Evolutionary conservation across 139 green algal species (phyloP), one percentile per base, ranked within the genome.

Genomic region (Penium margaritaceum): DNA sequence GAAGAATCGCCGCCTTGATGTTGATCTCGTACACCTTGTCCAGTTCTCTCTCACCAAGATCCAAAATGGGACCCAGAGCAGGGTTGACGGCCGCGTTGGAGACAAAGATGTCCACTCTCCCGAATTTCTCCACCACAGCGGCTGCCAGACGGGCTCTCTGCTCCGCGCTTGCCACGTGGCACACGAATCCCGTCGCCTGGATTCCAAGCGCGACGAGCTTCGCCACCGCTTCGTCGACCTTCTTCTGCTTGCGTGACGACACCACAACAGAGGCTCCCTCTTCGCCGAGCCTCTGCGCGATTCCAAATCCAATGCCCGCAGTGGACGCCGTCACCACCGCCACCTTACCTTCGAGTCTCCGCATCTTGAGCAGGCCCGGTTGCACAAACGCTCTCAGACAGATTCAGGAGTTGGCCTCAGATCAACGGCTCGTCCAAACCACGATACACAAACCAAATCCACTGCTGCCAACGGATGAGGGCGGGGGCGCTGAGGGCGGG

Each of bases 21-120:
- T 97, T 97, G 81, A 95, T 88, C 44, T 96, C 87, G 35, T 95
- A 70, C 12, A 96, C 89, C 83, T 96, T 96, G 75, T 96, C 90
- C n/a, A 96, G 87, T 15, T 89, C 87, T 0, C 78, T 66, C 53
- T 84, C 84, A 17, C 83, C 65, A 3, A 88, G 92, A 2, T 90
- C 81, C 33, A 91, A 63, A 34, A 97, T 88, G n/a, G 85, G 81
- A 2, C 87, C 90, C 5, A 87, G 78, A 1, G 84, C 77, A 0
- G 91, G 91, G 76, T 95, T 96, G 41, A 95, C 90, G 0, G 91
- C 92, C 5, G 92, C 92, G 68, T 97, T 97, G 43, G 77, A 89
- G 2, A 97, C 86, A 53, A 97, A 80, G 6, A 95, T 81, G 79
- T 97, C 91, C 2, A 97, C 81, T 19, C 44, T 35, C 5, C 87